These are phyloP conservation scores for Dactylellina parvicollis DNA, from an alignment of 2,329 filamentous ascomycete genomes.

Conservation along the genomic window DNA sequence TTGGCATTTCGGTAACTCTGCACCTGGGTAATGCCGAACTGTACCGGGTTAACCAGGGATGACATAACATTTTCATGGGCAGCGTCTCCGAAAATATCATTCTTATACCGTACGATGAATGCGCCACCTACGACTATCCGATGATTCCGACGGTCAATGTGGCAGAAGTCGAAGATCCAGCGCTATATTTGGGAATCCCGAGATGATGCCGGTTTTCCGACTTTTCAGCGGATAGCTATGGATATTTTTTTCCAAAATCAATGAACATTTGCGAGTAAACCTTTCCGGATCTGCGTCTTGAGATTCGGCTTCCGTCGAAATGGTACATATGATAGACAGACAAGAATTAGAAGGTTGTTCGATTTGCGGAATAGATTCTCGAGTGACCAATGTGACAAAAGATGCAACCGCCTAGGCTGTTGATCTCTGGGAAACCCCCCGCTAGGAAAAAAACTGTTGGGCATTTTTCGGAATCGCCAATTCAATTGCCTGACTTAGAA, in stretches of 20 bases:
- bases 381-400: background rate
- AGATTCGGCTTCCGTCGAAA: too few relatives aligned
- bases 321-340: too few relatives aligned
- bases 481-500: constrained; percentile 20
- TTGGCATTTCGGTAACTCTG: too few relatives aligned
- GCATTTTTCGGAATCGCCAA: constrained; percentile 6
- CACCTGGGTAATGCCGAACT: too few relatives aligned
- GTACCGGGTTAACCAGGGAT: too few relatives aligned
- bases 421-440: background rate
- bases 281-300: too few relatives aligned
- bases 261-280: background rate
- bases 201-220: constrained; percentile 41
- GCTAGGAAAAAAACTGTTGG: background rate
- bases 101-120: too few relatives aligned
- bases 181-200: constrained; percentile 8
- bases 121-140: too few relatives aligned
- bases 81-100: too few relatives aligned
- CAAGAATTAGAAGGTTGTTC: too few relatives aligned
- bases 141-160: constrained; percentile 3
- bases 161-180: constrained; percentile 25
- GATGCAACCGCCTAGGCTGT: background rate
- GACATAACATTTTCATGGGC: too few relatives aligned
- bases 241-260: background rate
- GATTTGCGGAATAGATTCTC: too few relatives aligned
- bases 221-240: background rate